Base-by-base conservation (phyloP, 345 rosid genomes). In the Clausena lansium region DNA sequence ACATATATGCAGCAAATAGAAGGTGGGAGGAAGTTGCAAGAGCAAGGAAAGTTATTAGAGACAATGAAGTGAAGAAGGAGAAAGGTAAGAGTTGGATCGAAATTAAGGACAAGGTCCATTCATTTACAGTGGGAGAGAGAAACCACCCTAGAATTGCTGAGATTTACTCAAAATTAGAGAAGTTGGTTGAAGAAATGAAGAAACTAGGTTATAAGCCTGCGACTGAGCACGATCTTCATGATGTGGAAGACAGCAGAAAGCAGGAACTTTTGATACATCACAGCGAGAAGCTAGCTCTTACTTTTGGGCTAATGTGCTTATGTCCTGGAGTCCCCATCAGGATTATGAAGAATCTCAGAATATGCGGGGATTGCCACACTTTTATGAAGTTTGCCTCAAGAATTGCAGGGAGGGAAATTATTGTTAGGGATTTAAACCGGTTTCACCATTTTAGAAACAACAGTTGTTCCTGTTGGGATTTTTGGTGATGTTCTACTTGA, bases 31-130 rank as follows among this genome's bases (percentile, higher is more conserved):
- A 85, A 59, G 95, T 86, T 33, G 93, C 89, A 15, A 83, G 77
- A 66, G 70, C 91, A 45, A 86, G 95, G 79, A 91, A 87, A 85
- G 14, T 86, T 52, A 84, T 94, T 7, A 88, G 87, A 77, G 93
- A 89, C 28, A 76, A 75, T 11, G 83, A 85, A 27, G 85, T 81
- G 60, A 90, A 83, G 82, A 96, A 91, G 59, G 95, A 88, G 68
- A 90, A 77, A 80, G 91, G 98, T 35, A 83, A 78, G 86, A 94
- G 98, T 70, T 94, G 98, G 98, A 88, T 92, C 75, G 92, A 93
- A 50, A 84, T 91, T 1, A 89, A 89, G 73, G 89, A 87, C 78
- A 81, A 81, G 79, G 93, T 92, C 67, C 93, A 94, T 61, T 78
- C 47, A 36, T 94, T 96, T 78, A 87, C 85, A 65, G 91, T 77